phyloP scores from a whole-genome alignment of 768 basidiomycete genomes.

The Pleurotus sapidus region DNA sequence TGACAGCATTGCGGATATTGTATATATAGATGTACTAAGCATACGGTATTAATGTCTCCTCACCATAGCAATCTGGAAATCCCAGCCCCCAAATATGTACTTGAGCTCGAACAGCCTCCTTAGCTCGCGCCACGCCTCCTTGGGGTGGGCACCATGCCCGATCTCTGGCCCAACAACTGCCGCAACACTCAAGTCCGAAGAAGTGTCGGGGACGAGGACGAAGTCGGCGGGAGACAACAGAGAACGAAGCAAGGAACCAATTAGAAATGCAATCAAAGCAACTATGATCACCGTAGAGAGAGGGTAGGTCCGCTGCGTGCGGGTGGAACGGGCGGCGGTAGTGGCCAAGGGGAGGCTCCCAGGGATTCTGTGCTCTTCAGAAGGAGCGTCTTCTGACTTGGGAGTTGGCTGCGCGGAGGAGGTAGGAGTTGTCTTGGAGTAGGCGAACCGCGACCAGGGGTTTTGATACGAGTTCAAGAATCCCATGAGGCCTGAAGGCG shows the following conservation, averaged over 20 bases:
- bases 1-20: neutral
- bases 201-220: conserved; percentile 66
- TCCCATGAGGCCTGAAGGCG: conserved; percentile 41
- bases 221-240: conserved; percentile 90
- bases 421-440: conserved; percentile 17
- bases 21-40: neutral
- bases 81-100: conserved; percentile 81
- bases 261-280: conserved; percentile 84
- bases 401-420: conserved; percentile 2
- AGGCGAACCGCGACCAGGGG: conserved; percentile 51
- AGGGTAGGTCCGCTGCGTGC: conserved; percentile 28
- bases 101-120: conserved; percentile 78
- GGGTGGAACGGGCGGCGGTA: conserved; percentile 10
- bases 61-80: conserved; percentile 83
- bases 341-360: conserved; percentile 28
- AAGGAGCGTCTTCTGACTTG: neutral
- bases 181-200: conserved; percentile 42
- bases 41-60: conserved; percentile 50
- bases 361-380: conserved; percentile 23
- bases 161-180: conserved; percentile 37
- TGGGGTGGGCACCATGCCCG: neutral
- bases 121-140: conserved; percentile 75
- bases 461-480: conserved; percentile 63
- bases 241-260: conserved; percentile 88
- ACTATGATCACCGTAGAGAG: conserved; percentile 66